These are phyloP conservation scores for Melampsora larici-populina DNA, from an alignment of 1,284 basidiomycete species.

Conservation along the genomic window DNA sequence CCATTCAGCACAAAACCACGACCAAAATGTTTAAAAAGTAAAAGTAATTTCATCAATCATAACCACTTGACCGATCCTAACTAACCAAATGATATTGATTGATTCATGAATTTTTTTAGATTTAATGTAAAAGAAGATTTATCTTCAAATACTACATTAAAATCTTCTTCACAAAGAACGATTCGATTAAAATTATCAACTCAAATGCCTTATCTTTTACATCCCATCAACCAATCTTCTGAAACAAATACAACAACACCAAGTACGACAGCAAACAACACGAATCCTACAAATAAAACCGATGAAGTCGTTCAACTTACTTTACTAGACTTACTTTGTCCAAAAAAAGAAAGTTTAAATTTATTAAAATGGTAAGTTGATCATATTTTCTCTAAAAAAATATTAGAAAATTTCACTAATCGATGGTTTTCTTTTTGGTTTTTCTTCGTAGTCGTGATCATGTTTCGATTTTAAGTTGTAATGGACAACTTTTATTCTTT, in stretches of 20 bases:
- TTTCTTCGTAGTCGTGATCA: conserved; percentile 75
- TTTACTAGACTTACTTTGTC: conserved; percentile 85
- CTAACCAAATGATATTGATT: not conserved
- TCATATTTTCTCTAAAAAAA: too few species aligned
- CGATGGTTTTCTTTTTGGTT: not conserved
- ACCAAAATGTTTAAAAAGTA: conserved; percentile 33
- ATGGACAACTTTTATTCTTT: conserved; percentile 85
- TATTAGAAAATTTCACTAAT: too few species aligned
- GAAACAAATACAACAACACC: conserved; percentile 29
- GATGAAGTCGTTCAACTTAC: conserved; percentile 60
- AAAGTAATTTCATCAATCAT: not conserved
- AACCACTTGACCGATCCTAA: not conserved
- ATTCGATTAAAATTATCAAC: conserved; percentile 76
- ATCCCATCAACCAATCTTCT: conserved; percentile 44
- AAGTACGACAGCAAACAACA: too few species aligned
- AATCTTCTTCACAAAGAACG: conserved; percentile 86
- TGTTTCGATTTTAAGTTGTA: conserved; percentile 83
- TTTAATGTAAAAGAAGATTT: conserved; percentile 83
- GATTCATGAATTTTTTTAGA: conserved; percentile 56
- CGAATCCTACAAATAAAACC: conserved; percentile 45
- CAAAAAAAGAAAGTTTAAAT: conserved; percentile 92
- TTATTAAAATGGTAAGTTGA: conserved; percentile 85
- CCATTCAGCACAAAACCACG: not conserved
- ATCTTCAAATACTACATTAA: conserved; percentile 86
- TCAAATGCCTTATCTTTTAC: conserved; percentile 70